Conservation (phyloP, 1,139 yeast genomes). For the Saccharomyces hybrid region DNA sequence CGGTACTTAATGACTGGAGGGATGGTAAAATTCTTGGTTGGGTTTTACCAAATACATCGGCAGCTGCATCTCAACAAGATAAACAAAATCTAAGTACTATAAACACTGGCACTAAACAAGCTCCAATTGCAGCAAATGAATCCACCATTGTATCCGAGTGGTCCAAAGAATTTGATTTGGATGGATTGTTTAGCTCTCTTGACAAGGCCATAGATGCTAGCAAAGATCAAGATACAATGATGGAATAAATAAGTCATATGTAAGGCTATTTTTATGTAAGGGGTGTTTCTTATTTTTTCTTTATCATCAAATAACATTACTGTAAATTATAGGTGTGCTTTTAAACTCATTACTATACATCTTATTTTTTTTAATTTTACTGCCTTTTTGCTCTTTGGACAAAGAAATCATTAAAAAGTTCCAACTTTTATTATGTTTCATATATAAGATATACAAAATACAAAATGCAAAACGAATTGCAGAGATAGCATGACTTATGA, state of each 20-base stretch:
- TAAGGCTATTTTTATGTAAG: conserved; percentile 3
- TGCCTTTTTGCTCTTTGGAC: conserved; percentile 2
- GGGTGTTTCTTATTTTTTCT: background rate
- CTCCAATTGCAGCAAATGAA: conserved; percentile 51
- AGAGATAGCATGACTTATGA: conserved; percentile 5
- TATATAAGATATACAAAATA: background rate
- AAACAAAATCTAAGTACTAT: conserved; percentile 18
- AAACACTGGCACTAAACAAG: conserved; percentile 32
- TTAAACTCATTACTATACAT: background rate
- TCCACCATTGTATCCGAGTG: conserved; percentile 81
- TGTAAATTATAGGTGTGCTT: conserved; percentile 1
- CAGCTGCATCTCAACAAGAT: conserved; percentile 31
- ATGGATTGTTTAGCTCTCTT: conserved; percentile 52
- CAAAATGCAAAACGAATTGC: background rate
- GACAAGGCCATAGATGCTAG: conserved; percentile 26
- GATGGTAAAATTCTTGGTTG: conserved; percentile 92
- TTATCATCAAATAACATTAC: background rate
- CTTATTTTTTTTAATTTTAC: background rate
- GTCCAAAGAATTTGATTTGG: conserved; percentile 92
- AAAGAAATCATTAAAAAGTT: background rate
- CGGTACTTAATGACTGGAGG: conserved; percentile 91
- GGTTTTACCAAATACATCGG: conserved; percentile 72
- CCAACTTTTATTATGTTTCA: background rate
- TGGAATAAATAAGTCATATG: conserved; percentile 8
- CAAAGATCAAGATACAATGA: conserved; percentile 17